Percentiles rank a stretch among this genome's conserved stretches.
phyloP scores from a whole-genome alignment of 352 stramenopile genomes.

The Globisporangium viniferum region DNA sequence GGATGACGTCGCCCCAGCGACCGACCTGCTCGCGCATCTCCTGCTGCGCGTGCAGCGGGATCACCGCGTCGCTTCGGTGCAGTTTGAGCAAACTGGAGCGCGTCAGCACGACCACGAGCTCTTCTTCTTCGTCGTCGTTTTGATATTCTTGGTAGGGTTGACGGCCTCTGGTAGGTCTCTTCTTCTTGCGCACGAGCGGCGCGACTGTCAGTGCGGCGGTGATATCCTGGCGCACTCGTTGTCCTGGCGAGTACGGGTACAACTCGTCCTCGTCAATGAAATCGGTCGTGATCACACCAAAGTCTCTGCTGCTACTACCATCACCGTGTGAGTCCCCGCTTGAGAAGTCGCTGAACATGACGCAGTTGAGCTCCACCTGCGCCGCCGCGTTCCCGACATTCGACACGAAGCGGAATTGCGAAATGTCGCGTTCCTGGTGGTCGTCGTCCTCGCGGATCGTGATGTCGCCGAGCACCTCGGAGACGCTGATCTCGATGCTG shows the following conservation, averaged over 20 bases:
- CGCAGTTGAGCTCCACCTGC: constrained; percentile 40
- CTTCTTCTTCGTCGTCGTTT: not conserved
- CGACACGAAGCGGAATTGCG: constrained; percentile 31
- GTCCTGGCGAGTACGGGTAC: constrained; percentile 28
- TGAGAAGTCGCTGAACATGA: constrained; percentile 38
- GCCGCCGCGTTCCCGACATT: constrained; percentile 19
- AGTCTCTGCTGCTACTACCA: not conserved
- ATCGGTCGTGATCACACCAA: constrained; percentile 32
- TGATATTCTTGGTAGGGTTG: too few relatives aligned
- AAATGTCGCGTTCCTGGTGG: constrained; percentile 29
- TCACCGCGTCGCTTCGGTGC: not conserved
- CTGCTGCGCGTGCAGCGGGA: not conserved
- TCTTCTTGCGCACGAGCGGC: constrained; percentile 10
- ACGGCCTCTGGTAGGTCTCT: not conserved
- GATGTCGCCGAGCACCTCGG: constrained; percentile 46
- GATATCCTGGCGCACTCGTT: constrained; percentile 27
- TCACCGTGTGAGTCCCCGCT: not conserved
- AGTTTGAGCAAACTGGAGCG: constrained; percentile 1
- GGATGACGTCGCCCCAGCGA: not conserved
- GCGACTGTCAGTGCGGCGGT: constrained; percentile 19
- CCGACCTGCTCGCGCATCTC: not conserved
- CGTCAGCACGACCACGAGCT: constrained; percentile 28
- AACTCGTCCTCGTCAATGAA: constrained; percentile 48
- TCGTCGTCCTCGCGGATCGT: constrained; percentile 57
- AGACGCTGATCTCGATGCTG: constrained; percentile 63